Evolutionary conservation across 1,139 yeast genomes (phyloP).

Genomic region (Yamadazyma triangularis): DNA sequence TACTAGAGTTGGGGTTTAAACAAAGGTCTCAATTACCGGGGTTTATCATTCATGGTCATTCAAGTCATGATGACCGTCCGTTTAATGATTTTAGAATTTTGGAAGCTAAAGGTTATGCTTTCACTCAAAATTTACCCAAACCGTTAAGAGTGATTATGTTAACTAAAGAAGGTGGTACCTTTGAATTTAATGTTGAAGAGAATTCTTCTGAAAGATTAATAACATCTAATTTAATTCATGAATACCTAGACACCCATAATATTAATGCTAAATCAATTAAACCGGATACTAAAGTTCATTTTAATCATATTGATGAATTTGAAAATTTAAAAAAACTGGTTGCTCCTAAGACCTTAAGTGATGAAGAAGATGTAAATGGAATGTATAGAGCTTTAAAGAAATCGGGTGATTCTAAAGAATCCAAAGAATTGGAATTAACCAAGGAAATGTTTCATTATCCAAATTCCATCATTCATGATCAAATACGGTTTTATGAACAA

Average conservation of each 20-base stretch:
- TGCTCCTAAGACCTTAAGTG: slow-evolving; percentile 16
- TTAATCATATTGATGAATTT: slow-evolving; percentile 20
- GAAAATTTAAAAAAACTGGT: slow-evolving; percentile 15
- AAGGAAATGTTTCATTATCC: slow-evolving; percentile 21
- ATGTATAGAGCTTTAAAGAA: slow-evolving; percentile 18
- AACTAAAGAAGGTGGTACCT: slow-evolving; percentile 23
- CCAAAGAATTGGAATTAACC: slow-evolving; percentile 16
- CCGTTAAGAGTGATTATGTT: slow-evolving; percentile 29
- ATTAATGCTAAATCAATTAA: slow-evolving; percentile 8
- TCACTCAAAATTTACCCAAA: slow-evolving; percentile 23
- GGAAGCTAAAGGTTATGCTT: slow-evolving; percentile 25
- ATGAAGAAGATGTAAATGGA: slow-evolving; percentile 19
- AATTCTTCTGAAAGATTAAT: slow-evolving; percentile 17
- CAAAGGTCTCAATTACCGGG: slow-evolving; percentile 23
- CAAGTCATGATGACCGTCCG: slow-evolving; percentile 23
- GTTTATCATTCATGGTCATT: slow-evolving; percentile 22
- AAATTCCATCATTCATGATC: slow-evolving; percentile 12
- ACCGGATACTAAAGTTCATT: slow-evolving; percentile 10
- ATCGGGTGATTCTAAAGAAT: slow-evolving; percentile 11
- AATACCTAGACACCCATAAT: slow-evolving; percentile 13
- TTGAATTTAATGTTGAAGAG: slow-evolving; percentile 26
- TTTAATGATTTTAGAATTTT: slow-evolving; percentile 23
- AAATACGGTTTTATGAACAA: slow-evolving; percentile 16
- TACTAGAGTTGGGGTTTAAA: slow-evolving; percentile 19
- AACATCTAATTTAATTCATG: slow-evolving; percentile 18